A percentile compares a stretch with the other conserved stretches of the same genome.
Conservation (phyloP, 176 grass and related monocot species). For the Phyllostachys edulis region DNA sequence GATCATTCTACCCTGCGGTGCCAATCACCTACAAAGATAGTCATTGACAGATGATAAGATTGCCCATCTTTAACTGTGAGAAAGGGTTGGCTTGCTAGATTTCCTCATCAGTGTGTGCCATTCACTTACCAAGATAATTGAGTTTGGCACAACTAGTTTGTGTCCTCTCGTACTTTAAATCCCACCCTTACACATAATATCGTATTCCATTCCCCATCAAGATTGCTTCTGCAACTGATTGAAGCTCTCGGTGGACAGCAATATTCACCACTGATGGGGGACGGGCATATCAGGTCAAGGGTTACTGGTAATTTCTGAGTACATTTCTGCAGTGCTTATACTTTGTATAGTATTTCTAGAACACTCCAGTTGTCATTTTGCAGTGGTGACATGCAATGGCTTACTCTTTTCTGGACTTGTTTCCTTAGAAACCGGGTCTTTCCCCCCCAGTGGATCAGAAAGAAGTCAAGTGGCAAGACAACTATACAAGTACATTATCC, state of each 20-base stretch:
- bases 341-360: conserved; percentile 12
- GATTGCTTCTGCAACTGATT: conserved; percentile 20
- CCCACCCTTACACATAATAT: background rate
- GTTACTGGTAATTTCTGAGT: background rate
- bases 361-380: background rate
- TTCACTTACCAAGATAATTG: background rate
- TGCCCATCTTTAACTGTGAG: background rate
- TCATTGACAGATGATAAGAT: background rate
- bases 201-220: background rate
- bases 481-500: background rate
- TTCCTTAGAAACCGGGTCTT: background rate
- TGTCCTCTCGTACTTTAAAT: background rate
- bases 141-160: background rate
- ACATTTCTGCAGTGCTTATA: background rate
- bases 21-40: background rate
- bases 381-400: background rate
- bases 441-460: background rate
- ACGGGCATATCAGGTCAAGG: background rate
- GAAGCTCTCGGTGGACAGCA: background rate
- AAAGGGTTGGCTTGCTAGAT: background rate
- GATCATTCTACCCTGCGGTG: background rate
- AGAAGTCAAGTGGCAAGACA: background rate
- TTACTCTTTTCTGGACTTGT: background rate
- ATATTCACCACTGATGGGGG: background rate
- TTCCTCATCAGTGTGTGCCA: background rate